Conservation (phyloP, 129 eudicot species). For the Glebionis coronaria region DNA sequence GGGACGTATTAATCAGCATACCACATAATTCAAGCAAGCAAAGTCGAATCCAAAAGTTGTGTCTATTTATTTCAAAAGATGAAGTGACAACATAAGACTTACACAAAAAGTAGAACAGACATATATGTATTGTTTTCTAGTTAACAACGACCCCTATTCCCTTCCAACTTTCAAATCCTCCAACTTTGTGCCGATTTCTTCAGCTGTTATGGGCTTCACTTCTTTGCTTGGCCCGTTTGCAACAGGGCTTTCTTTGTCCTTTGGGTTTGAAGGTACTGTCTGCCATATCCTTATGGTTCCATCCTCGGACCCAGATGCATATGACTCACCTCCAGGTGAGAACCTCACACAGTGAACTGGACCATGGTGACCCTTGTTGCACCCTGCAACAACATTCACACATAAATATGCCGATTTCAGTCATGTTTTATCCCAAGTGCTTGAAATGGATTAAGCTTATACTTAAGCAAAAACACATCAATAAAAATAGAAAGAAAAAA, state of each 20-base stretch:
- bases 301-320: conserved; percentile 81
- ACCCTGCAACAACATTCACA: conserved; percentile 38
- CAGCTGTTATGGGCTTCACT: conserved; percentile 38
- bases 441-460: no score
- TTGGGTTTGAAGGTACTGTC: conserved; percentile 40
- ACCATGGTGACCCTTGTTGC: conserved; percentile 91
- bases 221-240: conserved; percentile 37
- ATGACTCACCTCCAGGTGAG: conserved; percentile 76
- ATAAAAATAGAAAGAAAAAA: no score
- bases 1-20: conserved; percentile 2
- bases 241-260: conserved; percentile 32
- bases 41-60: conserved; percentile 18
- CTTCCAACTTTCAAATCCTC: conserved; percentile 39
- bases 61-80: conserved; percentile 30
- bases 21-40: neutral
- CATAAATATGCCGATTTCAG: no score
- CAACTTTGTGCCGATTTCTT: conserved; percentile 38
- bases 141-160: conserved; percentile 24
- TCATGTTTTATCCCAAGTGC: no score
- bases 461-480: no score
- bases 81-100: conserved; percentile 28
- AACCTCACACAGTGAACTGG: conserved; percentile 80
- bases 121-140: conserved; percentile 30
- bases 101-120: conserved; percentile 25
- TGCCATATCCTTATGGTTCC: conserved; percentile 88